Evolutionary conservation across 805 yeast species (phyloP), one percentile per base, ranked within the genome.

Genomic region (Lipomyces sp.): DNA sequence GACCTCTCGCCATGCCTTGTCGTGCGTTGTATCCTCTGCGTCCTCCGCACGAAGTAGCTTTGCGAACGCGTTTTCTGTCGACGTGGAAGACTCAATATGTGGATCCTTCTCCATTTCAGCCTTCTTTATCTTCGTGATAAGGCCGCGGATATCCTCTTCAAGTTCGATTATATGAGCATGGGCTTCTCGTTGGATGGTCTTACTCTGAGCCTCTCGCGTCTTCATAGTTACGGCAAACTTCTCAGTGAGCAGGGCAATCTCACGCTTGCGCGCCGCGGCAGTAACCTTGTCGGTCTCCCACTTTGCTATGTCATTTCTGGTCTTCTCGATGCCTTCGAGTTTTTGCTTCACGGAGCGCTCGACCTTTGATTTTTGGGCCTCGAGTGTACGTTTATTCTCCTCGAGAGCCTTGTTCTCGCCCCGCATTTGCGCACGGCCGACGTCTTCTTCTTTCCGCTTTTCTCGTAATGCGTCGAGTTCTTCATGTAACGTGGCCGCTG

Each of bases 351-450:
- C 39, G 28, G 45, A 34, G 23, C 47, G 45, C 45, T 65, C 69
- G 16, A 64, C 60, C 42, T 66, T 68, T 5, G 65, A 42, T 23
- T 64, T 59, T 41, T 67, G 70, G 14, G 65, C 60, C 32, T 71
- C 75, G 14, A 70, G 59, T 16, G 60, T 58, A 6, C 71, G 67
- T 45, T 67, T 66, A 6, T 66, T 56, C 24, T 69, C 71, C 42
- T 71, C 75, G 18, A 70, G 59, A 0, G 62, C 39, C 47, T 69
- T 68, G 33, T 63, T 63, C 43, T 72, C 75, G 0, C 66, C 53
- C 19, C 69, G 58, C n/a, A 69, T 52, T 39, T 61, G 68, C 7
- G 66, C 44, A 10, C 70, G 60, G n/a, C 57, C 59, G 18, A 49
- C 59, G 47, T 69, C 73, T 23, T 65, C 68, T 7, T 50, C 53